These are phyloP conservation scores for Alnus glutinosa DNA, from an alignment of 306 rosid genomes.

Conservation along the genomic window DNA sequence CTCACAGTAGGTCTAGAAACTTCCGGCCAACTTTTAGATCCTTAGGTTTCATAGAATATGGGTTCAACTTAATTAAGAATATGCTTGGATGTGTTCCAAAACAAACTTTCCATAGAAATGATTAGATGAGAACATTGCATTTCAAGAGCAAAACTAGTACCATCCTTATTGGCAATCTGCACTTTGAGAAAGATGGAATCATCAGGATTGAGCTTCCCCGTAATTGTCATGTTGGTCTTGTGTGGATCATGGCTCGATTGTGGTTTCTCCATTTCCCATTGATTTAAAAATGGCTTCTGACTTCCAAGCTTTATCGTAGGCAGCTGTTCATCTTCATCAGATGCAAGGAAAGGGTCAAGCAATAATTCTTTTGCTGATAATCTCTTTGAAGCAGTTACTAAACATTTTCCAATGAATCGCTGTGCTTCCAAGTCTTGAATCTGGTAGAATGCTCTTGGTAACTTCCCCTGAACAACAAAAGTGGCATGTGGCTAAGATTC, in stretches of 20 bases:
- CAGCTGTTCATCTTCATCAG: constrained; percentile 38
- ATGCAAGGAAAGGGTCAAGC: constrained; percentile 64
- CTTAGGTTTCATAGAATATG: background rate
- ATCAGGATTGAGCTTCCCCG: constrained; percentile 82
- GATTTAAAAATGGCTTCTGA: constrained; percentile 69
- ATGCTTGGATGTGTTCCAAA: constrained; percentile 5
- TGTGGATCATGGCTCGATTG: constrained; percentile 33
- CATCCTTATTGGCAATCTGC: constrained; percentile 65
- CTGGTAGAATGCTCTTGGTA: constrained; percentile 65
- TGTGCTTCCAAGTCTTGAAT: constrained; percentile 70
- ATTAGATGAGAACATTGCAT: constrained; percentile 5
- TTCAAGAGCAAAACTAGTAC: constrained; percentile 34
- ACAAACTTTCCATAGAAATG: background rate
- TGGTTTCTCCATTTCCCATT: constrained; percentile 59
- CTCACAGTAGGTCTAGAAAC: constrained; percentile 6
- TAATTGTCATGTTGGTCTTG: constrained; percentile 75
- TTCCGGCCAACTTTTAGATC: constrained; percentile 3
- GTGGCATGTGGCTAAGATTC: constrained; percentile 12
- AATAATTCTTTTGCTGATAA: constrained; percentile 70
- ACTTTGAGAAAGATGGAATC: constrained; percentile 78
- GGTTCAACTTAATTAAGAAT: constrained; percentile 1
- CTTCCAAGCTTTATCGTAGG: constrained; percentile 33
- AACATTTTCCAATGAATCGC: constrained; percentile 65
- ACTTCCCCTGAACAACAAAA: constrained; percentile 69
- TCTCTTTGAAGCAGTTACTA: constrained; percentile 60